A percentile compares a stretch with the other conserved stretches of the same genome.
Conservation (phyloP, 768 basidiomycete genomes). For the Tylopilus balloui region DNA sequence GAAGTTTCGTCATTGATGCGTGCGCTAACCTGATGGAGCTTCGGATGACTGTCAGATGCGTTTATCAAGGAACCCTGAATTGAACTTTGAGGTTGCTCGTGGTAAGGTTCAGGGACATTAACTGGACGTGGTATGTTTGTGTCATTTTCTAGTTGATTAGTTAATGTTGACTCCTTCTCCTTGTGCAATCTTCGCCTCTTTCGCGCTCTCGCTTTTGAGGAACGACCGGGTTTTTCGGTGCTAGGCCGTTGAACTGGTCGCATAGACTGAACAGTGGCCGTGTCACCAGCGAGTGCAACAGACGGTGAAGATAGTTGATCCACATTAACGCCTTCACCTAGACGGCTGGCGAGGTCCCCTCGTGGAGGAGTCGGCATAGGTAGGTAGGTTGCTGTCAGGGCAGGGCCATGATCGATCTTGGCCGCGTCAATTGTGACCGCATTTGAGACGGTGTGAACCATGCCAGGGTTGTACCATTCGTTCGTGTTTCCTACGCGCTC, state of each 20-base stretch:
- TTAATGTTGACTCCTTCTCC: background rate
- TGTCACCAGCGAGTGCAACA: background rate
- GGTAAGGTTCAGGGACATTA: background rate
- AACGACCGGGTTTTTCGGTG: background rate
- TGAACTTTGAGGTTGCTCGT: constrained; percentile 4
- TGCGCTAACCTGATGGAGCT: background rate
- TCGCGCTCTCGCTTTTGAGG: constrained; percentile 2
- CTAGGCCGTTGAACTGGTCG: background rate
- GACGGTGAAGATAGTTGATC: background rate
- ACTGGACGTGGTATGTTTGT: background rate
- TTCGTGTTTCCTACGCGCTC: constrained; percentile 14
- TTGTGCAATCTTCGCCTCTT: constrained; percentile 16
- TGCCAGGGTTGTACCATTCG: constrained; percentile 26
- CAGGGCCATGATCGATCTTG: background rate
- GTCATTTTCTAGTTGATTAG: background rate
- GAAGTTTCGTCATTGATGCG: background rate
- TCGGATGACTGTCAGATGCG: background rate
- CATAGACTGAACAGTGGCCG: background rate
- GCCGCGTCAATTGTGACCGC: constrained; percentile 7
- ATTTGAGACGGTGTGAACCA: constrained; percentile 12
- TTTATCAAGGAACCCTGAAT: background rate
- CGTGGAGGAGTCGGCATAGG: background rate
- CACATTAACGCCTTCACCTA: background rate
- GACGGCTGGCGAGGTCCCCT: background rate
- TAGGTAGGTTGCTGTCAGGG: background rate